Evolutionary conservation across 163 green algal species (phyloP).

Genomic region (Scenedesmus sp.): DNA sequence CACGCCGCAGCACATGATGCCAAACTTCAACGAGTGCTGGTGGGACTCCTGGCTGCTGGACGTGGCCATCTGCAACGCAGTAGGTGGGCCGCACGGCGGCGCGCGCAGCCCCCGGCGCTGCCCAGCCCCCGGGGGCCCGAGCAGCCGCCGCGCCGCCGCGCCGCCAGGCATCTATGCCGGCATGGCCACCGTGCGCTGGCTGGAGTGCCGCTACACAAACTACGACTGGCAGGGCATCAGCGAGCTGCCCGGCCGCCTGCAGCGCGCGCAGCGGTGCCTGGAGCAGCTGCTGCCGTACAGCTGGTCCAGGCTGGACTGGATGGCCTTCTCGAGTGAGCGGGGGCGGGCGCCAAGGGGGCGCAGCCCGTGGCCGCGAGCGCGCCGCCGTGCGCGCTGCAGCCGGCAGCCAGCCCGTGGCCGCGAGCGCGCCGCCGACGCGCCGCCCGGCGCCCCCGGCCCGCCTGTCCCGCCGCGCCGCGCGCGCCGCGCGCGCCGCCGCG

Average conservation of each 20-base stretch:
- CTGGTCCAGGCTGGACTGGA: slow-evolving; percentile 79
- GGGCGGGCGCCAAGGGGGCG: too few species aligned
- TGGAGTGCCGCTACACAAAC: slow-evolving; percentile 70
- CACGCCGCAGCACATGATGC: slow-evolving; percentile 83
- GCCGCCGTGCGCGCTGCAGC: background rate
- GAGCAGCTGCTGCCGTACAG: slow-evolving; percentile 88
- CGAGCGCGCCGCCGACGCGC: too few species aligned
- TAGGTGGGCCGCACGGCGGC: slow-evolving; percentile 45
- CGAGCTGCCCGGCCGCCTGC: slow-evolving; percentile 60
- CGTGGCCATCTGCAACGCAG: slow-evolving; percentile 88
- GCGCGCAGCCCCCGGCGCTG: background rate
- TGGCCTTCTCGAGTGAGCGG: slow-evolving; percentile 38
- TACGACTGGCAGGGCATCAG: slow-evolving; percentile 86
- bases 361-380: too few species aligned
- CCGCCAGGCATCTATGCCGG: slow-evolving; percentile 67
- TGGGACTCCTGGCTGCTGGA: slow-evolving; percentile 96
- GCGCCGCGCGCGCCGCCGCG: slow-evolving; percentile 22
- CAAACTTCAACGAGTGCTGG: slow-evolving; percentile 99
- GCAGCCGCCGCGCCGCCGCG: too few species aligned
- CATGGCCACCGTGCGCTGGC: slow-evolving; percentile 82
- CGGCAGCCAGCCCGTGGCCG: background rate
- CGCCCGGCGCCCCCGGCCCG: too few species aligned
- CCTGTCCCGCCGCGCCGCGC: too few species aligned
- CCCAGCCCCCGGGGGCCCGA: too few species aligned
- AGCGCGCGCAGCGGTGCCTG: slow-evolving; percentile 66